Conservation (phyloP, 371 early-diverging fungal species). For the Circinella umbellata region DNA sequence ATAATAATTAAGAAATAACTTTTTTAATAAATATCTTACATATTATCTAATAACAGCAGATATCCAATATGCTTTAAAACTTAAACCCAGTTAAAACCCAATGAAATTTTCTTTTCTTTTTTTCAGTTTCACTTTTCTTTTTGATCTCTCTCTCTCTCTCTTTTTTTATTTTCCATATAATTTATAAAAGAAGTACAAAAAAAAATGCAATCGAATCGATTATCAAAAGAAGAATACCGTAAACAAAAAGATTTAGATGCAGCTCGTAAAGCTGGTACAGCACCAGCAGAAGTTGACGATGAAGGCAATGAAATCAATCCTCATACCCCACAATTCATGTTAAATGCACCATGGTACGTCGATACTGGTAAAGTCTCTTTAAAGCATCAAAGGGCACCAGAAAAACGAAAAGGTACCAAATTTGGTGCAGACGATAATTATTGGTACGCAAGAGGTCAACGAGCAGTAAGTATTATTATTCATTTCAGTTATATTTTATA, state of each 20-base stretch:
- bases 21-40: too few relatives aligned
- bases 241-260: slow-evolving; percentile 88
- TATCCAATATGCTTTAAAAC: too few relatives aligned
- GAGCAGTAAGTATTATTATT: slow-evolving; percentile 53
- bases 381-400: slow-evolving; percentile 84
- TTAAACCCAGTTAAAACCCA: too few relatives aligned
- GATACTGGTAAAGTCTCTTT: slow-evolving; percentile 86
- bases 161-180: neutral
- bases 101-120: neutral
- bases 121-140: slow-evolving; percentile 3
- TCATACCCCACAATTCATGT: slow-evolving; percentile 97
- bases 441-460: slow-evolving; percentile 88
- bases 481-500: too few relatives aligned
- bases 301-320: slow-evolving; percentile 97
- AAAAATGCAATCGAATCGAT: slow-evolving; percentile 37
- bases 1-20: neutral
- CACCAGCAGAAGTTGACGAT: slow-evolving; percentile 88
- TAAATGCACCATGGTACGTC: slow-evolving; percentile 96
- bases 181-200: slow-evolving; percentile 1
- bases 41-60: too few relatives aligned
- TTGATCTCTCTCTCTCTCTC: neutral
- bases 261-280: slow-evolving; percentile 90
- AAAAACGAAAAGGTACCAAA: slow-evolving; percentile 37
- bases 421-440: slow-evolving; percentile 56
- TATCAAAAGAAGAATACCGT: slow-evolving; percentile 87